Percentiles rank a stretch among this genome's conserved stretches.
Conservation (phyloP, 805 yeast genomes). For the Nakazawaea ishiwadae region DNA sequence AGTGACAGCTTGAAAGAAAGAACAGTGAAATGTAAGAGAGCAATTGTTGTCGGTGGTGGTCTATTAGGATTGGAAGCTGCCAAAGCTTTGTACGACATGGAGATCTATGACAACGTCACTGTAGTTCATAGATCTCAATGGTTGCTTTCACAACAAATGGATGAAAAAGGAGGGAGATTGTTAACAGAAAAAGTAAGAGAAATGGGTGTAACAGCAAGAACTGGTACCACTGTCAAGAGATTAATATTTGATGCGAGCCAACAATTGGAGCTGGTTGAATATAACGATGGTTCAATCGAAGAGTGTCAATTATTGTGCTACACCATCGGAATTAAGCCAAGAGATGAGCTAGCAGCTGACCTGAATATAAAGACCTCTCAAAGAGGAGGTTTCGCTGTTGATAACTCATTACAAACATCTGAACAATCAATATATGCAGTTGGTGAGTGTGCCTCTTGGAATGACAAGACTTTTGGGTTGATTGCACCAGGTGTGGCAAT, state of each 20-base stretch:
- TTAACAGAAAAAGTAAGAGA: conserved; percentile 42
- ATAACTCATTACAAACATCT: conserved; percentile 24
- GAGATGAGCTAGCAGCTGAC: conserved; percentile 27
- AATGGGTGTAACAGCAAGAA: conserved; percentile 48
- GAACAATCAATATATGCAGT: conserved; percentile 27
- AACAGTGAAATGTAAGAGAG: conserved; percentile 16
- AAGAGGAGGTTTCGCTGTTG: conserved; percentile 27
- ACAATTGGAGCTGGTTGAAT: conserved; percentile 21
- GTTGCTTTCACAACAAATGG: conserved; percentile 31
- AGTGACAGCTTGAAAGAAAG: conserved; percentile 13
- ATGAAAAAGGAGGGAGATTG: conserved; percentile 28
- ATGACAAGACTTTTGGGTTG: conserved; percentile 28
- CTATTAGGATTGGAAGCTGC: conserved; percentile 32
- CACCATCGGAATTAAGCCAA: conserved; percentile 31
- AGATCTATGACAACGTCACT: conserved; percentile 23
- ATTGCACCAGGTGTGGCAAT: conserved; percentile 35
- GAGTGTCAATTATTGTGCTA: conserved; percentile 29
- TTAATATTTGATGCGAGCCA: conserved; percentile 30
- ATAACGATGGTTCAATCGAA: conserved; percentile 24
- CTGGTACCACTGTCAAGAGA: conserved; percentile 44
- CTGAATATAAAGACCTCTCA: conserved; percentile 20
- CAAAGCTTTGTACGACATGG: conserved; percentile 29
- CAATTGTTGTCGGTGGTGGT: conserved; percentile 31
- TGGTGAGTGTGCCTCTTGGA: conserved; percentile 35
- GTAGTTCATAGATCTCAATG: conserved; percentile 29